A percentile compares a stretch with the other conserved stretches of the same genome.
phyloP scores from a whole-genome alignment of 306 rosid genomes.

The Styphnolobium japonicum region DNA sequence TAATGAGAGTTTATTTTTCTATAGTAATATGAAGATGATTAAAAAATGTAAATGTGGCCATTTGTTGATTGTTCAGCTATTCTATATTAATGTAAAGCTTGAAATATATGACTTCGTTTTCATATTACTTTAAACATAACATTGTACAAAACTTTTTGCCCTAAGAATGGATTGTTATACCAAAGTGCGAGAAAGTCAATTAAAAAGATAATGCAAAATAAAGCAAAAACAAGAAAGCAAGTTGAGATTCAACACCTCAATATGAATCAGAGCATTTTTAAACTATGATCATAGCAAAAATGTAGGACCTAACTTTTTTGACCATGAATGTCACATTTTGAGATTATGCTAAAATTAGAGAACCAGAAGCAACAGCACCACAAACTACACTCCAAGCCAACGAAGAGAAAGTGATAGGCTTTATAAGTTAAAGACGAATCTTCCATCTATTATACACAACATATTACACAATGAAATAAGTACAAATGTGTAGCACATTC shows the following conservation, averaged over 20 bases:
- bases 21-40: background rate
- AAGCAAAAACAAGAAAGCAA: too few species aligned
- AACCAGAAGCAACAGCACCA: conserved; percentile 99
- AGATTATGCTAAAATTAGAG: background rate
- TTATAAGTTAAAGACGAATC: conserved; percentile 94
- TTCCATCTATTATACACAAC: conserved; percentile 88
- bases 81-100: background rate
- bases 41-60: background rate
- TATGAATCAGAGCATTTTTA: background rate
- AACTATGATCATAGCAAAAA: too few species aligned
- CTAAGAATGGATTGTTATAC: too few species aligned
- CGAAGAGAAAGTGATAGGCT: conserved; percentile 99
- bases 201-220: too few species aligned
- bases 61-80: background rate
- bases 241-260: background rate
- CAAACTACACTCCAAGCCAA: conserved; percentile 97
- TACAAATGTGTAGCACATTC: background rate
- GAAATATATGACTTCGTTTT: background rate
- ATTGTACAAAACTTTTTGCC: background rate
- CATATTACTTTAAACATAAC: background rate
- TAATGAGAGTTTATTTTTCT: too few species aligned
- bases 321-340: background rate
- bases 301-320: background rate
- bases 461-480: conserved; percentile 21
- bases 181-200: too few species aligned